Percentiles rank a stretch among this genome's conserved stretches.
Evolutionary conservation across 1,284 basidiomycete genomes (phyloP).

Genomic region (Trametes sp.): DNA sequence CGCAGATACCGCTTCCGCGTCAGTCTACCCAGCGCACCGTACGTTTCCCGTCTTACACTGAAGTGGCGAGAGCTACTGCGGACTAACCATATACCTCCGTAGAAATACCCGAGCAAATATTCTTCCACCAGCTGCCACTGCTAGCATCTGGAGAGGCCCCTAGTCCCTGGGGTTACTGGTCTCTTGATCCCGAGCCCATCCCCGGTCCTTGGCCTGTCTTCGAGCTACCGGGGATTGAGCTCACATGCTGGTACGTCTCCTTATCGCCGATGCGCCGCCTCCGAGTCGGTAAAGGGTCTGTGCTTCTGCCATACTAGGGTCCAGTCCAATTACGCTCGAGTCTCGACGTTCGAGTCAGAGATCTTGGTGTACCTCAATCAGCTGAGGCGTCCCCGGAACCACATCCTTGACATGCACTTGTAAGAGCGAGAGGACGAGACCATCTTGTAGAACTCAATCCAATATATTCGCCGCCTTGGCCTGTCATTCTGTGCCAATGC

Average conservation of each 20-base stretch:
- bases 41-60: not conserved
- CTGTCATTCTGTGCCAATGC: not conserved
- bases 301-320: not conserved
- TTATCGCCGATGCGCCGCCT: not conserved
- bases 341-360: constrained; percentile 23
- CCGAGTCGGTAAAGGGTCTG: not conserved
- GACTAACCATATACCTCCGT: not conserved
- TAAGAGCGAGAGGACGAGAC: not conserved
- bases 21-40: not conserved
- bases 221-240: constrained; percentile 12
- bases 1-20: not conserved
- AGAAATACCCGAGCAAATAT: constrained; percentile 1
- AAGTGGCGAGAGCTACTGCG: not conserved
- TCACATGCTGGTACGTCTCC: constrained; percentile 16
- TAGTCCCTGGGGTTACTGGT: constrained; percentile 27
- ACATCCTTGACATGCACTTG: not conserved
- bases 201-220: constrained; percentile 20
- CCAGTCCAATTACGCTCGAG: constrained; percentile 17
- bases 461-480: not conserved
- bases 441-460: not conserved
- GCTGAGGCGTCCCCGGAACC: constrained; percentile 4
- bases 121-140: constrained; percentile 23
- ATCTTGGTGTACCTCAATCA: constrained; percentile 20
- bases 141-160: constrained; percentile 11
- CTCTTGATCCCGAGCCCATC: constrained; percentile 7